Evolutionary conservation across 768 basidiomycete species (phyloP).

Genomic region (Boletus pseudopeckii): DNA sequence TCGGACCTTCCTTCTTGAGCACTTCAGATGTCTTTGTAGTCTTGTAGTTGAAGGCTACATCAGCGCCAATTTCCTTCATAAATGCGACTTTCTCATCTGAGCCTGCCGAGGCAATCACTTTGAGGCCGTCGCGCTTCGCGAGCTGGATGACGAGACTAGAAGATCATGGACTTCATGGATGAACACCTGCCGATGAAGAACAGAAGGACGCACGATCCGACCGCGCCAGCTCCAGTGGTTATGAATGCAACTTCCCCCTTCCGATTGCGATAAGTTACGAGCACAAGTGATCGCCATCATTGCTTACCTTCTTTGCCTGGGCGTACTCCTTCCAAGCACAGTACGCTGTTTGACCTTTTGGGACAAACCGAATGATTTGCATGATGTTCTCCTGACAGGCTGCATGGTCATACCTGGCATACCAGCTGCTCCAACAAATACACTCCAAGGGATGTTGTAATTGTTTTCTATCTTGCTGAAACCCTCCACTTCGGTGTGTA

Average conservation of each 20-base stretch:
- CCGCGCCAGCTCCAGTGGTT: conserved; percentile 42
- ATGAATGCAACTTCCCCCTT: conserved; percentile 51
- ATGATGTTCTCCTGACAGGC: conserved; percentile 6
- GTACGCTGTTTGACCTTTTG: conserved; percentile 26
- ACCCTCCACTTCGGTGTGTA: neutral
- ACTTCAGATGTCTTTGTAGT: conserved; percentile 49
- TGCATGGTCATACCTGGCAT: conserved; percentile 20
- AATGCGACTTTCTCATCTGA: conserved; percentile 68
- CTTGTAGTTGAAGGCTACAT: conserved; percentile 75
- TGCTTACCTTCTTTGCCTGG: conserved; percentile 24
- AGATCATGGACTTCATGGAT: neutral
- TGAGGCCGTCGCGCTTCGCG: conserved; percentile 48
- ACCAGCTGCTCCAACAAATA: conserved; percentile 31
- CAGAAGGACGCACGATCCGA: conserved; percentile 50
- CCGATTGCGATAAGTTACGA: neutral
- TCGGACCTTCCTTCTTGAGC: conserved; percentile 52
- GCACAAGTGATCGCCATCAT: no score
- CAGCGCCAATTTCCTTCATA: conserved; percentile 55
- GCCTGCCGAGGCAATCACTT: conserved; percentile 70
- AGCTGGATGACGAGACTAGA: conserved; percentile 46
- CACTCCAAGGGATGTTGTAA: conserved; percentile 29
- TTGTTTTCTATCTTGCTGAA: conserved; percentile 24
- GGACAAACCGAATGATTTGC: neutral
- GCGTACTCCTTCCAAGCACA: conserved; percentile 18
- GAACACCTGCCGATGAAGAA: neutral